A percentile compares a stretch with the other conserved stretches of the same genome.
These are phyloP conservation scores for Nannizziopsis barbatae DNA, from an alignment of 2,329 filamentous ascomycete species.

Conservation along the genomic window DNA sequence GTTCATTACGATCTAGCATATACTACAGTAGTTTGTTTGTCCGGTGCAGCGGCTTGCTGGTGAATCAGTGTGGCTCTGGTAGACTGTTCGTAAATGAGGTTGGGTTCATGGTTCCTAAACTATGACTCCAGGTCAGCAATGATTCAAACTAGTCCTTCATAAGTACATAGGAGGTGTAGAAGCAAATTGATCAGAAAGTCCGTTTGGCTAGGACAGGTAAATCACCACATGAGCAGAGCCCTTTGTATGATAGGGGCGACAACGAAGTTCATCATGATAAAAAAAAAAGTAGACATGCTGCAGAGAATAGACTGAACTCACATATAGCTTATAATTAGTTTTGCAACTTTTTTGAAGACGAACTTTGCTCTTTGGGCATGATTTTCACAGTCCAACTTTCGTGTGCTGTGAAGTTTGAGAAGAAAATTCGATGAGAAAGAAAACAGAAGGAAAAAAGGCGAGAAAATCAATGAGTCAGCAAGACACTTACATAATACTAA, in stretches of 20 bases:
- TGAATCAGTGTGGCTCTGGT: too few species aligned
- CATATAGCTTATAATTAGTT: slow-evolving; percentile 1
- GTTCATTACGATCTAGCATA: too few species aligned
- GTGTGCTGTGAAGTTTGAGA: too few species aligned
- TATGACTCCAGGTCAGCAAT: too few species aligned
- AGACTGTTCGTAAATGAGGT: too few species aligned
- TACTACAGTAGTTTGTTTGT: too few species aligned
- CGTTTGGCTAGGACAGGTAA: slow-evolving; percentile 53
- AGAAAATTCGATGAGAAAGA: neutral
- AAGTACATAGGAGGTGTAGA: neutral
- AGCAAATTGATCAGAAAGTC: slow-evolving; percentile 40
- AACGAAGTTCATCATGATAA: slow-evolving; percentile 47
- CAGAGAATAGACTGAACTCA: slow-evolving; percentile 22
- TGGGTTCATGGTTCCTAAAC: too few species aligned
- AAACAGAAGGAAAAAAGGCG: neutral
- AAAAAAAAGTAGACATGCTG: slow-evolving; percentile 11
- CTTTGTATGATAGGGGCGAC: slow-evolving; percentile 51
- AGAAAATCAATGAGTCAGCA: neutral
- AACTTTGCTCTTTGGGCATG: neutral
- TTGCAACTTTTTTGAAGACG: neutral
- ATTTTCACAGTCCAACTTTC: too few species aligned
- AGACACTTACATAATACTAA: too few species aligned
- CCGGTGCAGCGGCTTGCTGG: too few species aligned
- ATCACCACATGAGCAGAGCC: slow-evolving; percentile 41
- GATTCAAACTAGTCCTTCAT: neutral